Evolutionary conservation across 441 rosid genomes (phyloP), one percentile per base, ranked within the genome.

Genomic region (Hypseocharis bilobata): DNA sequence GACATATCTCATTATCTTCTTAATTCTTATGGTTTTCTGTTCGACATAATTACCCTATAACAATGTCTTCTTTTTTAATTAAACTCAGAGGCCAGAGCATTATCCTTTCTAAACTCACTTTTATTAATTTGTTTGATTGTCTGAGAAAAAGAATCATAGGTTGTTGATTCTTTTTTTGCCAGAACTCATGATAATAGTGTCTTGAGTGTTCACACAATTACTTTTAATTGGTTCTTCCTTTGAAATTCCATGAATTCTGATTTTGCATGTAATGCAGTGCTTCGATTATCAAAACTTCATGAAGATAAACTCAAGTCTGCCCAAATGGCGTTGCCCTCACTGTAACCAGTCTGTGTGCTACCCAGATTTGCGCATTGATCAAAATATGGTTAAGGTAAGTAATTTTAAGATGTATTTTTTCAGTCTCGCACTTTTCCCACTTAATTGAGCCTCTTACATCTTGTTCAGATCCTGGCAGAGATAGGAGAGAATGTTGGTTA

Each of bases 351-450:
- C 25, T 49, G 25, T 49, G 11, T 49, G 55, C 55, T 49, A 17
- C 55, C 55, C 55, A 49, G 55, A 49, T 49, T 49, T 49, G 26
- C 55, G 55, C 2, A 49, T 49, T 6, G 55, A 49, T 11, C 55
- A 19, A 13, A 49, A 19, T 20, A 49, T 49, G 55, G 55, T 20
- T 19, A 49, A 49, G 25, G 55, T 6, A 49, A 49, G 55, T 49
- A 49, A 11, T 49, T 49, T 19, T 0, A 49, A 49, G 23, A 49
- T 1, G 26, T 49, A 2, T 49, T 20, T 49, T 7, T 25, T 6
- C 7, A 17, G 16, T 17, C 11, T 0, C 19, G 49, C n/a, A 4
- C 13, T 19, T 49, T 49, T 25, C 4, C 55, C 19, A 17, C 55
- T 6, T 49, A 49, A 49, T 49, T 49, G 55, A 49, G 55, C 26